Evolutionary conservation across 2,329 filamentous ascomycete species (phyloP), one percentile per base, ranked within the genome.

Genomic region (Didymosphaeria variabile): DNA sequence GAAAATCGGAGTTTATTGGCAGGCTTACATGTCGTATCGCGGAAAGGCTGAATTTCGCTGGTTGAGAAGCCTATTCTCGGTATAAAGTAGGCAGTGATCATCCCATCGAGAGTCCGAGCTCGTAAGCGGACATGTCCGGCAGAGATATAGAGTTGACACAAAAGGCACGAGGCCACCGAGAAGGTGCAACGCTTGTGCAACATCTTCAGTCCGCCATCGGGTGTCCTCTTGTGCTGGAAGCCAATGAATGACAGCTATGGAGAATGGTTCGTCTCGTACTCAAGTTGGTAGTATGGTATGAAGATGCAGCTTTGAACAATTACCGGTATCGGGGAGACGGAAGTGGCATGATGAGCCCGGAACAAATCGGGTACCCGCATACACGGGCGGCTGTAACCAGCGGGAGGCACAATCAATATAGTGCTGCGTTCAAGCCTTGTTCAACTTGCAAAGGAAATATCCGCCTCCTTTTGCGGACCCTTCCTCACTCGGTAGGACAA

Each of bases 361-460:
- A 15, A 44, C 51, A 38, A 26, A 45, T 34, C 53, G 42, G 26
- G 36, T 36, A 36, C 26, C 42, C 42, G 42, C 53, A 55, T 55
- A 55, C 42, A 36, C 53, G 53, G 42, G 53, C 31, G 42, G 53
- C 13, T 55, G 19, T n/a, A 31, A 46, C 42, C 40, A 55, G 29
- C 15, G n/a, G 10, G 31, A n/a, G 53, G 42, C 32, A 19, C 15
- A 17, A 23, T 36, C 17, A 17, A 55, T 34, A 55, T 26, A 26
- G n/a, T 47, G n/a, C n/a, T 23, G 40, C 10, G 29, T 26, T 26
- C 31, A 40, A 15, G 13, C 12, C 5, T 21, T 26, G 26, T 19
- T 42, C 17, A 55, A 34, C 17, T 23, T n/a, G n/a, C 29, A 26
- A 1, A 17, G 26, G 19, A 3, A 8, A 45, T 38, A n/a, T 38